phyloP scores from a whole-genome alignment of 148 eudicot genomes.

The Rhododendron henanense region DNA sequence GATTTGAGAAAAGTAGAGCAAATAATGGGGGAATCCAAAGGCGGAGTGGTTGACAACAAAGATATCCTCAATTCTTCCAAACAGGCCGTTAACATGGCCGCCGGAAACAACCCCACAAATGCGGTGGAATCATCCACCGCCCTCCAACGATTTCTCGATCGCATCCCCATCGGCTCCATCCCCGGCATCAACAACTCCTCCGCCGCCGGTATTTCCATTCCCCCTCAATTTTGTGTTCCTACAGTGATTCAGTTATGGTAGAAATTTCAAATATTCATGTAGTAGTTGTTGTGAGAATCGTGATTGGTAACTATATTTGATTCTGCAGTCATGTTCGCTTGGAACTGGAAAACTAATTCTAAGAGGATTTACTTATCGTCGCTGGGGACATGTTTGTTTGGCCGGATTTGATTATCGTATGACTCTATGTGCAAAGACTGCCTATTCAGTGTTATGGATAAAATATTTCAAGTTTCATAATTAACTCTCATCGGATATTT shows the following conservation, averaged over 20 bases:
- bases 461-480: background rate
- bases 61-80: background rate
- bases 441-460: background rate
- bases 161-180: constrained; percentile 29
- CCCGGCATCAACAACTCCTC: constrained; percentile 21
- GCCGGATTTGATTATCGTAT: background rate
- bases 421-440: background rate
- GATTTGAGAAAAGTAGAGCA: constrained; percentile 12
- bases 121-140: constrained; percentile 25
- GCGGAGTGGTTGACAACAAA: constrained; percentile 1
- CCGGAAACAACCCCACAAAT: background rate
- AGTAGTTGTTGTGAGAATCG: no score
- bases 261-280: background rate
- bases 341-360: background rate
- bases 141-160: constrained; percentile 32
- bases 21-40: constrained; percentile 4
- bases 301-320: no score
- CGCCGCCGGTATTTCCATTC: constrained; percentile 1
- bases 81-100: background rate
- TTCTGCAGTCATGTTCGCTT: background rate
- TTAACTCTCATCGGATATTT: background rate
- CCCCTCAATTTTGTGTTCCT: background rate
- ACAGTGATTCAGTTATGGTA: background rate
- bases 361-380: background rate
- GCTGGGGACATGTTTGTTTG: background rate